phyloP scores from a whole-genome alignment of 176 grass and related monocot genomes.

The Aegilops longissima region DNA sequence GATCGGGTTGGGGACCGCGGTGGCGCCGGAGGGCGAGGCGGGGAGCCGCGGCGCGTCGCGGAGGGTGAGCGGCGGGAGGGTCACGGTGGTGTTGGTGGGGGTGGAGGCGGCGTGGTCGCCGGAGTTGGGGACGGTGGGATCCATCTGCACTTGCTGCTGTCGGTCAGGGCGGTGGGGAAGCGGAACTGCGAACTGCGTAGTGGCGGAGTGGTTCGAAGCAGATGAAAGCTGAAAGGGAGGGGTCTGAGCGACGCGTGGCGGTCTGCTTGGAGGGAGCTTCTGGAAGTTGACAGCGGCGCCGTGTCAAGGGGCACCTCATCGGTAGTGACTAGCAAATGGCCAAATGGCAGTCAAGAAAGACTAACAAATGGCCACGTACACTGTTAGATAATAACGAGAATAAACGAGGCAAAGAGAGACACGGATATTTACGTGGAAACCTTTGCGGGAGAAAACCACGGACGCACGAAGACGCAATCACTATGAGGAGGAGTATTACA shows the following conservation, averaged over 20 bases:
- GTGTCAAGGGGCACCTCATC: slow-evolving; percentile 22
- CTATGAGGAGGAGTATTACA: too few species aligned
- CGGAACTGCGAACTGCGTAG: not conserved
- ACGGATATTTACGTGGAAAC: too few species aligned
- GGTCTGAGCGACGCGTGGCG: slow-evolving; percentile 31
- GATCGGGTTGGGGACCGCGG: slow-evolving; percentile 54
- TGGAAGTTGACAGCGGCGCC: not conserved
- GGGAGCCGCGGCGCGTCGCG: slow-evolving; percentile 42
- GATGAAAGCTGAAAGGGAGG: too few species aligned
- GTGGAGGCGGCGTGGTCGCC: slow-evolving; percentile 1
- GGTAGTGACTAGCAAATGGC: not conserved
- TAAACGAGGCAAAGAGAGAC: too few species aligned
- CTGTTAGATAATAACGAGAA: too few species aligned
- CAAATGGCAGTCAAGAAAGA: not conserved
- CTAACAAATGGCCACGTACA: slow-evolving; percentile 2
- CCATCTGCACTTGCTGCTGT: slow-evolving; percentile 24
- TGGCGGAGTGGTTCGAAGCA: not conserved
- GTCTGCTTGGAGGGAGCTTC: not conserved
- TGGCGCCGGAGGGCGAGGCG: not conserved
- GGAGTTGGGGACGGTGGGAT: slow-evolving; percentile 27
- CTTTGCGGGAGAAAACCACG: too few species aligned
- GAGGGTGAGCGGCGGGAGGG: slow-evolving; percentile 44
- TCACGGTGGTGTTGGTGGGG: slow-evolving; percentile 35
- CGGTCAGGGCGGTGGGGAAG: not conserved
- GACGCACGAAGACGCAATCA: too few species aligned